Percentiles rank a stretch among this genome's conserved stretches.
Conservation (phyloP, 352 stramenopile species). For the Phytophthora megakarya region DNA sequence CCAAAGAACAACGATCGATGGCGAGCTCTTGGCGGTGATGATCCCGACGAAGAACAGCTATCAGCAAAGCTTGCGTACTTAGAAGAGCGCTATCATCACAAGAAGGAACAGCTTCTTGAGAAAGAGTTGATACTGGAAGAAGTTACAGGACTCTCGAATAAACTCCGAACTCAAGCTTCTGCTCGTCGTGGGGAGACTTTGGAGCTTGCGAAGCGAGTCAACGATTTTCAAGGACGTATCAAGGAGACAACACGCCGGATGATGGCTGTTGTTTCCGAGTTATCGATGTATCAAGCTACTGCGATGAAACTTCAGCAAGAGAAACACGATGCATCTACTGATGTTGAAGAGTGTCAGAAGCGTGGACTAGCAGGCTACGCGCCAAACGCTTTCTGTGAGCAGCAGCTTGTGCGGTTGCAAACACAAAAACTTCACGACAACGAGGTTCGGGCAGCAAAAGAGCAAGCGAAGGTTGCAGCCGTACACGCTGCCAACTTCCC, state of each 20-base stretch:
- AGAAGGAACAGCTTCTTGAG: slow-evolving; percentile 93
- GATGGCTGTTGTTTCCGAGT: slow-evolving; percentile 94
- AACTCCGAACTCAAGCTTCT: slow-evolving; percentile 79
- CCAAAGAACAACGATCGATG: slow-evolving; percentile 89
- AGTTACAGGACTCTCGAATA: slow-evolving; percentile 87
- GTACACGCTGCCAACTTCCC: slow-evolving; percentile 67
- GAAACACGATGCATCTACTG: slow-evolving; percentile 74
- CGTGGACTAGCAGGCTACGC: slow-evolving; percentile 65
- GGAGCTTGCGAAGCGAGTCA: slow-evolving; percentile 89
- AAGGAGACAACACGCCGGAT: slow-evolving; percentile 92
- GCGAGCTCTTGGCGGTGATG: slow-evolving; percentile 86
- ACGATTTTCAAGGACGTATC: slow-evolving; percentile 90
- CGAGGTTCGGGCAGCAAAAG: slow-evolving; percentile 48
- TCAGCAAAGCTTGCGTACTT: slow-evolving; percentile 83
- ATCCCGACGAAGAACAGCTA: slow-evolving; percentile 90
- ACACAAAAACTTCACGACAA: slow-evolving; percentile 57
- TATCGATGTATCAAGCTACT: slow-evolving; percentile 96
- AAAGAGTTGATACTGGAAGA: slow-evolving; percentile 96
- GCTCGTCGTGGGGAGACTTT: slow-evolving; percentile 79
- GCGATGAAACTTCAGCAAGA: slow-evolving; percentile 94
- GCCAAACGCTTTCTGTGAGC: slow-evolving; percentile 80
- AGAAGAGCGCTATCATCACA: slow-evolving; percentile 87
- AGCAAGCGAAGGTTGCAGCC: slow-evolving; percentile 43
- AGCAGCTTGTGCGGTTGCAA: slow-evolving; percentile 70
- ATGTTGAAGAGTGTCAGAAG: slow-evolving; percentile 70